Evolutionary conservation across 768 basidiomycete genomes (phyloP), one percentile per base, ranked within the genome.

Genomic region (Lepiota brunneoincarnata): DNA sequence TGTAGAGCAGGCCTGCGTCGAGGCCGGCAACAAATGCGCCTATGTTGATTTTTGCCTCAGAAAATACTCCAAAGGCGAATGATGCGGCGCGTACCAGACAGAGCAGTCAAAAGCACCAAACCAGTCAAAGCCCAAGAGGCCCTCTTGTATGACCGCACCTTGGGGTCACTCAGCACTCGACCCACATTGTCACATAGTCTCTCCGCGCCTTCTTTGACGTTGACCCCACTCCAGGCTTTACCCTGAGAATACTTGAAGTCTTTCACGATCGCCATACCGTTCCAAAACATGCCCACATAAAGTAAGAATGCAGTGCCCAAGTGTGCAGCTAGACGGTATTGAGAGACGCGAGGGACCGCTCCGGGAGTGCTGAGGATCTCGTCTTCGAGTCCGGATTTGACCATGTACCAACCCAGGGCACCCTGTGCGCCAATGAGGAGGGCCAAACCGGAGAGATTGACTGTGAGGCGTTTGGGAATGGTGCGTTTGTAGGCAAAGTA

Each of bases 331-430:
- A 99, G 83, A 10, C 97, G 81, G 68, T 99, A 99, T 67, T 99
- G 97, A 15, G 92, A 94, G 7, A 99, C 97, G 6, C 97, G 87
- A 1, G 97, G 95, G 6, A 96, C 89, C 10, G 90, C 86, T 14
- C 87, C 88, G 3, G 90, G 89, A 6, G 80, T 86, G 5, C 86
- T 79, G 72, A 98, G 78, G 49, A 91, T 75, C 10, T 89, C 81
- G 49, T 91, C 83, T 61, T 94, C 89, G 10, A 99, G 76, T 1
- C 97, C 97, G 11, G 94, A 98, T 68, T 95, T 89, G 51, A 99
- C 97, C 97, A 99, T 99, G 75, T 98, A 98, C 97, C 97, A 99
- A 23, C 97, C 97, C 17, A 99, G 77, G 17, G 82, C 78, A 42
- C 97, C 97, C 69, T 99, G 94, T 17, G 83, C 86, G 24, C 94